Evolutionary conservation across 192 early-diverging fungal species (phyloP), one percentile per base, ranked within the genome.

Genomic region (Irineochytrium annulatum): DNA sequence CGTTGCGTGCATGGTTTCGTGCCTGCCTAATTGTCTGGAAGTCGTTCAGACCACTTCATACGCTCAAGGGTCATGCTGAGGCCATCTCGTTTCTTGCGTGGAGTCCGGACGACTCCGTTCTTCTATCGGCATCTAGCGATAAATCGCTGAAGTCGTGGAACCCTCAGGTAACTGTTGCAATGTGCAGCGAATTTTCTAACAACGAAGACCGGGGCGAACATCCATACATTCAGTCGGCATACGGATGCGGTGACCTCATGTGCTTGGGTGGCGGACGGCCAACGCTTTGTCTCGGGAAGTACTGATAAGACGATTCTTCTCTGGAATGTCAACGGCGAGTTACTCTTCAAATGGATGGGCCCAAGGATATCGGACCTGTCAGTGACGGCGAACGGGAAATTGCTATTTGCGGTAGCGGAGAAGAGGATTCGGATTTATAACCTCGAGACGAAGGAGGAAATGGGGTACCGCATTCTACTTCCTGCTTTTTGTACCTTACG

Each of bases 81-180:
- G 85, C 85, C 46, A 85, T 91, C 3, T 82, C 94, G 6, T 94
- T 86, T 65, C 78, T 94, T 53, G 85, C 90, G 2, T 99, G 93
- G 92, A 93, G 91, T 63, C 93, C 95, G 1, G 85, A 97, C 65
- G 83, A 87, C 71, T 72, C 72, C 22, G 71, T 75, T 20, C 64
- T 99, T 19, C 72, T 95, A 24, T 88, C 91, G 1, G 86, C 83
- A 51, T 90, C 91, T 20, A 87, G 81, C 65, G 95, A 97, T 63
- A 76, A 79, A 57, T 77, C 77, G 13, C 69, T 99, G 31, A 83
- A 81, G 35, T 70, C 94, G 32, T 98, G 96, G 96, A 77, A 90
- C 69, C 77, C 86, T 11, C 71, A 39, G 52, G 77, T 79, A 43
- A 24, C 33, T 24, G 22, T 49, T 29, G 26, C n/a, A 51, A 13